Conservation (phyloP, 2,329 filamentous ascomycete genomes). For the Stachybotrys echinatus region DNA sequence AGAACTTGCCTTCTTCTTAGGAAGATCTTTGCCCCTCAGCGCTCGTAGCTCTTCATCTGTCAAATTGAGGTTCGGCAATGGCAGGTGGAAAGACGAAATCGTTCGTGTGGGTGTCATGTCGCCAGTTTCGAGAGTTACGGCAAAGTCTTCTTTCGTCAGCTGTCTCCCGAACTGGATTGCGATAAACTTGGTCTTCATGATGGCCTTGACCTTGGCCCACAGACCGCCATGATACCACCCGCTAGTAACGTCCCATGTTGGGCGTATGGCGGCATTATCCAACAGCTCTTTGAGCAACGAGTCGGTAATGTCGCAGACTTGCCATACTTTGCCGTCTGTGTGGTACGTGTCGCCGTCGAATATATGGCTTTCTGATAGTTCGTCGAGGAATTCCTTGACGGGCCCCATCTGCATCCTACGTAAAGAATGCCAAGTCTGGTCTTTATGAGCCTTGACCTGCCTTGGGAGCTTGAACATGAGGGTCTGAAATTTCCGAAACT, state of each 20-base stretch:
- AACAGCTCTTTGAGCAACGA: constrained; percentile 65
- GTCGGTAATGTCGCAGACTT: constrained; percentile 87
- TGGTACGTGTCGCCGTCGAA: constrained; percentile 76
- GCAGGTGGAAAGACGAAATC: constrained; percentile 23
- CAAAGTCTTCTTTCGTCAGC: constrained; percentile 34
- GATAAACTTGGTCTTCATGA: constrained; percentile 83
- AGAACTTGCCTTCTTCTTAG: constrained; percentile 28
- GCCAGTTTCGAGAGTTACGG: constrained; percentile 25
- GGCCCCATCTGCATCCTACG: constrained; percentile 33
- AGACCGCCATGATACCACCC: constrained; percentile 84
- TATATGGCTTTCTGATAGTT: constrained; percentile 56
- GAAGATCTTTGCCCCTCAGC: constrained; percentile 26
- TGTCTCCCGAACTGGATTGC: constrained; percentile 54
- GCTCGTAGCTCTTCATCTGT: constrained; percentile 28
- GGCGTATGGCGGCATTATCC: constrained; percentile 53
- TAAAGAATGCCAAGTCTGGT: constrained; percentile 44
- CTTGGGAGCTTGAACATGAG: constrained; percentile 74
- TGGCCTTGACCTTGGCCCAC: constrained; percentile 75
- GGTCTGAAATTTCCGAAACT: constrained; percentile 81
- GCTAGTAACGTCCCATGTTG: constrained; percentile 57
- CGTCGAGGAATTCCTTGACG: constrained; percentile 31
- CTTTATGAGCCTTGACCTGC: constrained; percentile 39
- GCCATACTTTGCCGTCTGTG: constrained; percentile 85
- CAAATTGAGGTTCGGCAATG: constrained; percentile 26
- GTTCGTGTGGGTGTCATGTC: constrained; percentile 26